phyloP scores from a whole-genome alignment of 257 asterid genomes.

The Coffea canephora region DNA sequence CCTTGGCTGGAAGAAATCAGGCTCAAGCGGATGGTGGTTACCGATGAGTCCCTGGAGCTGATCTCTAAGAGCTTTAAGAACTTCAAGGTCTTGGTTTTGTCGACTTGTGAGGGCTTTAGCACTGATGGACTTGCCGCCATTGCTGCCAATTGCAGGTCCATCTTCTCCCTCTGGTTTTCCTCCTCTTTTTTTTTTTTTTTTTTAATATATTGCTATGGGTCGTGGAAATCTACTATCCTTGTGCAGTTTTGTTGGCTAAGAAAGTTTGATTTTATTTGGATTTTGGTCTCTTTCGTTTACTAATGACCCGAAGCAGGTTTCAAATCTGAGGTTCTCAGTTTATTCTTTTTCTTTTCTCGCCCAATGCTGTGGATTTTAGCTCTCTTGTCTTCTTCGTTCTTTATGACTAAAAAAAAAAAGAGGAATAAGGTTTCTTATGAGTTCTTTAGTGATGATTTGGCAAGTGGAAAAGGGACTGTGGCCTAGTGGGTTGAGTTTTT shows the following conservation, averaged over 20 bases:
- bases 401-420: background rate
- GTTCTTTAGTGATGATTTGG: background rate
- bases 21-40: conserved; percentile 88
- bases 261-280: conserved; percentile 12
- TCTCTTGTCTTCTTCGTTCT: background rate
- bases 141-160: conserved; percentile 92
- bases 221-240: background rate
- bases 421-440: too few relatives aligned
- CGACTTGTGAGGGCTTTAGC: conserved; percentile 79
- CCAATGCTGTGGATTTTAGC: background rate
- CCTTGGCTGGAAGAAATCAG: conserved; percentile 82
- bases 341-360: background rate
- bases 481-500: background rate
- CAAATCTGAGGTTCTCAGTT: background rate
- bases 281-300: background rate
- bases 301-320: background rate
- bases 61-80: conserved; percentile 70
- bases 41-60: conserved; percentile 75
- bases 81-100: conserved; percentile 71
- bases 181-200: conserved; percentile 3
- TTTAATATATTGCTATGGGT: background rate
- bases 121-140: conserved; percentile 85
- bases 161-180: background rate
- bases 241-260: background rate
- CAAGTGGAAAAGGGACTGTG: background rate